These are phyloP conservation scores for Gossypium longicalyx DNA, from an alignment of 345 rosid genomes.

Conservation along the genomic window DNA sequence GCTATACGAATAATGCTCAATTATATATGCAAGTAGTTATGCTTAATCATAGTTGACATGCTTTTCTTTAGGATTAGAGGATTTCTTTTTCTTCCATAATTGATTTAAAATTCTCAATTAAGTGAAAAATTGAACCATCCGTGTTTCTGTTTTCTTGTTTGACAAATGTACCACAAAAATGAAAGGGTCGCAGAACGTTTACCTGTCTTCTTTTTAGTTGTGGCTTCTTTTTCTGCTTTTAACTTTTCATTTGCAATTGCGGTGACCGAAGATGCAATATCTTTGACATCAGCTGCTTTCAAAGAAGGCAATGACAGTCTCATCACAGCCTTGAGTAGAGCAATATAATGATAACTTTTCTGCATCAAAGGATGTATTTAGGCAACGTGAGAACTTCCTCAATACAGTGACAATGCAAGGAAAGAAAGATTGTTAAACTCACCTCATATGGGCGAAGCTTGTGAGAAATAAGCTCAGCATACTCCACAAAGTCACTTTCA, in stretches of 20 bases:
- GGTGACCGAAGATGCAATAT: slow-evolving; percentile 70
- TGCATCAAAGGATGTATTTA: slow-evolving; percentile 29
- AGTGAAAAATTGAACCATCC: background rate
- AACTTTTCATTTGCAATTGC: slow-evolving; percentile 89
- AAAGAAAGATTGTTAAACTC: slow-evolving; percentile 2
- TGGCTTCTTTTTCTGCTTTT: slow-evolving; percentile 87
- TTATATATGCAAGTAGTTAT: background rate
- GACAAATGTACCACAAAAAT: background rate
- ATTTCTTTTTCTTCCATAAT: background rate
- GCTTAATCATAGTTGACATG: slow-evolving; percentile 1
- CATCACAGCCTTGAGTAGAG: slow-evolving; percentile 74
- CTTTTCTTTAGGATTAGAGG: background rate
- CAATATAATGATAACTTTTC: slow-evolving; percentile 80
- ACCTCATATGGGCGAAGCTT: slow-evolving; percentile 78
- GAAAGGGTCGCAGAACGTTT: background rate
- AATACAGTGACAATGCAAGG: background rate
- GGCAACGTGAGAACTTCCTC: slow-evolving; percentile 10
- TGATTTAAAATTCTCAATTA: background rate
- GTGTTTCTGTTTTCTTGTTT: background rate
- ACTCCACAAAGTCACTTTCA: slow-evolving; percentile 82
- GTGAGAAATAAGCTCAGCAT: slow-evolving; percentile 80
- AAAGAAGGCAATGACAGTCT: slow-evolving; percentile 63
- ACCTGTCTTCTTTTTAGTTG: slow-evolving; percentile 84
- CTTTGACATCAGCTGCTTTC: slow-evolving; percentile 90
- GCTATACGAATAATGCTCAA: background rate